Evolutionary conservation across 208 protist species (phyloP).

Genomic region (Trypanosoma melophagium): DNA sequence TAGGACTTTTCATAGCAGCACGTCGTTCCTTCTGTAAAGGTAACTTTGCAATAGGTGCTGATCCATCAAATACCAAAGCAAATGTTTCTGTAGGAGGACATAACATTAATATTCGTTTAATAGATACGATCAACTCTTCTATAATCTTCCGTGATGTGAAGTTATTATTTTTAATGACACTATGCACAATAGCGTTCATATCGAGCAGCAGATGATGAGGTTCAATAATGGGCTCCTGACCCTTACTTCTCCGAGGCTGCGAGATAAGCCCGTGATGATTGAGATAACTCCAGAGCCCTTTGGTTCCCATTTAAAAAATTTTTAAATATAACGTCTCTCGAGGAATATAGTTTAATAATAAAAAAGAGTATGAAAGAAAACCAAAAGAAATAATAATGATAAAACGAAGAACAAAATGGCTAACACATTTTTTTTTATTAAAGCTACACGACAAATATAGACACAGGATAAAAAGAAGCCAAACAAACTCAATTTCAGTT

Average conservation of each 20-base stretch:
- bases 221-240: conserved; percentile 25
- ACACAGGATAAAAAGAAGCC: no score
- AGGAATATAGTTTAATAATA: not conserved
- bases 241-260: not conserved
- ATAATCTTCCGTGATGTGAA: conserved; percentile 43
- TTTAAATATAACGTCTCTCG: not conserved
- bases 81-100: conserved; percentile 48
- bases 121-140: conserved; percentile 25
- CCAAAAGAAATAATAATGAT: no score
- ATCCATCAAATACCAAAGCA: conserved; percentile 75
- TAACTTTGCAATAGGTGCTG: conserved; percentile 72
- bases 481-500: no score
- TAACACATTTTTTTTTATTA: no score
- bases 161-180: conserved; percentile 26
- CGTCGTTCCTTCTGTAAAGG: conserved; percentile 68
- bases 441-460: no score
- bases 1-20: conserved; percentile 4
- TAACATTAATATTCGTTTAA: conserved; percentile 40
- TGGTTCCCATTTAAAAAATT: conserved; percentile 67
- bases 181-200: conserved; percentile 85
- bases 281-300: conserved; percentile 77
- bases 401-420: no score
- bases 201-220: conserved; percentile 76
- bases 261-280: conserved; percentile 54
- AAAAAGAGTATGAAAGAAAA: no score